Conservation (phyloP, 176 grass and related monocot genomes). For the Musa schizocarpa region DNA sequence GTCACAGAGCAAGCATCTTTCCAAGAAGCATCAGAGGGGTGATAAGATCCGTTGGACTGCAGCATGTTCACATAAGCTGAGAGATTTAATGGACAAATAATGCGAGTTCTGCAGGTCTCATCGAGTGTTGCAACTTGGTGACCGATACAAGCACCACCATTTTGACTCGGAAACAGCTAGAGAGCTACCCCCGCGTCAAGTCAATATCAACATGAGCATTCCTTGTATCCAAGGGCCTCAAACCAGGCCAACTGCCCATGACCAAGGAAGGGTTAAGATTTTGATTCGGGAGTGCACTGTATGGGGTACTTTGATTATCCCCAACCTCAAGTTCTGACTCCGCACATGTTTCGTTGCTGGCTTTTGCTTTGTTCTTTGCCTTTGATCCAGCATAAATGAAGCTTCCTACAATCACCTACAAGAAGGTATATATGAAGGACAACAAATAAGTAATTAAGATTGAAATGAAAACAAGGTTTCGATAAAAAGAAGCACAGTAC, state of each 20-base stretch:
- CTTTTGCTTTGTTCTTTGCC: slow-evolving; percentile 50
- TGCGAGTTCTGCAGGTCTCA: not conserved
- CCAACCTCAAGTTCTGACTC: slow-evolving; percentile 18
- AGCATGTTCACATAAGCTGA: not conserved
- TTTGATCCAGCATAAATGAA: slow-evolving; percentile 56
- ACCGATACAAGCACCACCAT: not conserved
- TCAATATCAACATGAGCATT: slow-evolving; percentile 11
- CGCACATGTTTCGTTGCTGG: slow-evolving; percentile 2
- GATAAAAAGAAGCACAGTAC: not conserved
- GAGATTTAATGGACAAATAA: not conserved
- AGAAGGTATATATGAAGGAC: not conserved
- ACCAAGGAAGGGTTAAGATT: slow-evolving; percentile 19
- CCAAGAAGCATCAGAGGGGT: not conserved
- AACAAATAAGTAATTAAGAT: not conserved
- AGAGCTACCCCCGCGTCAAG: slow-evolving; percentile 2
- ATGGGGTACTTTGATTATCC: slow-evolving; percentile 16
- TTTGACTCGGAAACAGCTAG: not conserved
- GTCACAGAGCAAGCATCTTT: not conserved
- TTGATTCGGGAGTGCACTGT: not conserved
- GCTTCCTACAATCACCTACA: slow-evolving; percentile 62
- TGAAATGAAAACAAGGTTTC: not conserved
- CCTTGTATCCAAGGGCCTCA: slow-evolving; percentile 44
- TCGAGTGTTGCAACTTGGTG: not conserved
- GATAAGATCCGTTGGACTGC: not conserved
- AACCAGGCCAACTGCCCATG: slow-evolving; percentile 38